A percentile compares a stretch with the other conserved stretches of the same genome.
phyloP scores from a whole-genome alignment of 805 yeast species.

The Zygosaccharomyces lentus region DNA sequence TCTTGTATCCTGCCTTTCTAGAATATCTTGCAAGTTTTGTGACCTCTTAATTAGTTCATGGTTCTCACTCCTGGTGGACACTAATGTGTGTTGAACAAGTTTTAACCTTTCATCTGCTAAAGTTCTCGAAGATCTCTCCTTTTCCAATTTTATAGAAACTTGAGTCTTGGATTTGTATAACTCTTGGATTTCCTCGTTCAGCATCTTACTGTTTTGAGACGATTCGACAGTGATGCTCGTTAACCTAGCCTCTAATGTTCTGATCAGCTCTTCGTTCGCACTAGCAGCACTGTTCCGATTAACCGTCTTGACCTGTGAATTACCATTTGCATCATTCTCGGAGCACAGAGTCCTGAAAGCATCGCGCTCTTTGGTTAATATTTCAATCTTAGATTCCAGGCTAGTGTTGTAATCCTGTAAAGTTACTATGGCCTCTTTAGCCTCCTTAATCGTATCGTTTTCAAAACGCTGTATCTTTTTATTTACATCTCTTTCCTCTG shows the following conservation, averaged over 20 bases:
- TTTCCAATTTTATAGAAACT: constrained; percentile 47
- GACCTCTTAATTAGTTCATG: constrained; percentile 41
- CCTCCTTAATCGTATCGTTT: constrained; percentile 52
- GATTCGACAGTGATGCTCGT: constrained; percentile 29
- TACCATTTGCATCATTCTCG: background rate
- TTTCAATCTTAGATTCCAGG: constrained; percentile 47
- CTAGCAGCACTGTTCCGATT: constrained; percentile 4
- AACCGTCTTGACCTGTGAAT: background rate
- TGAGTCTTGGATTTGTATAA: constrained; percentile 44
- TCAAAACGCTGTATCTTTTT: constrained; percentile 29
- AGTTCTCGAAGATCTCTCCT: constrained; percentile 49
- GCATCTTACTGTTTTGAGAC: constrained; percentile 44
- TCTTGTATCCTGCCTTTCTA: constrained; percentile 46
- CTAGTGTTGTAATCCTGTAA: constrained; percentile 55
- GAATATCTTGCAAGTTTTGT: constrained; percentile 39
- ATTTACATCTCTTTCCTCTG: constrained; percentile 44
- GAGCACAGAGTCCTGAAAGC: constrained; percentile 41
- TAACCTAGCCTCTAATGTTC: constrained; percentile 28
- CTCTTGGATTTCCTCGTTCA: constrained; percentile 44
- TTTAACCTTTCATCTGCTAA: constrained; percentile 51
- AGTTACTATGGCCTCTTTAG: constrained; percentile 62
- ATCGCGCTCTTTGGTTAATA: constrained; percentile 65
- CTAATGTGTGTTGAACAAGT: constrained; percentile 39
- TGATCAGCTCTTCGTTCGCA: constrained; percentile 14
- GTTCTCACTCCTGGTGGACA: constrained; percentile 43